phyloP scores from a whole-genome alignment of 2,329 filamentous ascomycete species.

The Phialocephala subalpina region DNA sequence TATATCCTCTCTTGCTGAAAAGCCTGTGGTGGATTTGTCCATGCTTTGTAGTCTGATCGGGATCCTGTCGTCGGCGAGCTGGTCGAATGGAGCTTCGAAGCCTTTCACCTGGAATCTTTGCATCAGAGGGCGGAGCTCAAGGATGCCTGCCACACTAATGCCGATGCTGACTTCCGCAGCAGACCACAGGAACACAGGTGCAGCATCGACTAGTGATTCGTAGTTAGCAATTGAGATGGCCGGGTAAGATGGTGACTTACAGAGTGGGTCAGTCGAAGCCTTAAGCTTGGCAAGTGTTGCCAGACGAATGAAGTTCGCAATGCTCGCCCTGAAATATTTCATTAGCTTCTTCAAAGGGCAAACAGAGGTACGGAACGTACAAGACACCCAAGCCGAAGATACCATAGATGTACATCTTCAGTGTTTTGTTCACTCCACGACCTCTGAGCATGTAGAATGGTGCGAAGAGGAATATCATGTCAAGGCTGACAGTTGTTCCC shows the following conservation, averaged over 20 bases:
- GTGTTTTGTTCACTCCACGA: constrained; percentile 9
- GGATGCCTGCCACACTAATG: constrained; percentile 32
- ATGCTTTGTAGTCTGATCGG: constrained; percentile 11
- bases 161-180: constrained; percentile 35
- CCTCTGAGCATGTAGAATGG: constrained; percentile 81
- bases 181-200: constrained; percentile 37
- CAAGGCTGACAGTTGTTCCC: constrained; percentile 30
- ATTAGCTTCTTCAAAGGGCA: constrained; percentile 18
- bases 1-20: not conserved
- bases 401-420: constrained; percentile 34
- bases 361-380: constrained; percentile 18
- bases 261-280: constrained; percentile 31
- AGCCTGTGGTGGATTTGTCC: not conserved
- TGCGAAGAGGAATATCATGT: constrained; percentile 73
- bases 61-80: constrained; percentile 7
- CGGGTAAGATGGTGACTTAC: constrained; percentile 19
- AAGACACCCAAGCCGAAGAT: constrained; percentile 31
- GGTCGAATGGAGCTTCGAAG: constrained; percentile 27
- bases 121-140: constrained; percentile 34
- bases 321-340: constrained; percentile 28
- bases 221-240: constrained; percentile 11
- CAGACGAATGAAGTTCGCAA: constrained; percentile 37
- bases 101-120: constrained; percentile 25
- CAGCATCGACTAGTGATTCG: constrained; percentile 28
- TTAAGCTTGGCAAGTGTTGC: constrained; percentile 31